phyloP scores from a whole-genome alignment of 1,139 yeast species.

The Nakaseomyces uthaithaninus region DNA sequence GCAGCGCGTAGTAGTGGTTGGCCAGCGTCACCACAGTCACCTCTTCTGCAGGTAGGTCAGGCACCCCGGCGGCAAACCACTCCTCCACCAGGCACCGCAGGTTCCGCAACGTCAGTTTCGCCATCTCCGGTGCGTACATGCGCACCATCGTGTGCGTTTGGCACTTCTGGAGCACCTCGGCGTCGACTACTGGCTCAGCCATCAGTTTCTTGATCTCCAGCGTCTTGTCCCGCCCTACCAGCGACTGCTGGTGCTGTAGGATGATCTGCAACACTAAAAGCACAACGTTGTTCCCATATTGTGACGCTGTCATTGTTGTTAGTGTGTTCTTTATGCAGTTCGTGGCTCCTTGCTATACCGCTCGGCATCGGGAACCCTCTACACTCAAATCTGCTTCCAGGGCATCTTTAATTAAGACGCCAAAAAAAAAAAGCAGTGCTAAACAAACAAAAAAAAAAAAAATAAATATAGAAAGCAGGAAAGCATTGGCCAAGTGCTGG shows the following conservation, averaged over 20 bases:
- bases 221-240: conserved; percentile 19
- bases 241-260: conserved; percentile 25
- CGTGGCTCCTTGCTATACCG: too few relatives aligned
- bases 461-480: too few relatives aligned
- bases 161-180: conserved; percentile 18
- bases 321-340: too few relatives aligned
- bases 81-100: conserved; percentile 20
- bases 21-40: conserved; percentile 24
- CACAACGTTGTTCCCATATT: conserved; percentile 15
- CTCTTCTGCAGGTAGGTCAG: conserved; percentile 9
- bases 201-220: conserved; percentile 16
- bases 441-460: too few relatives aligned
- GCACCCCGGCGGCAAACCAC: conserved; percentile 18
- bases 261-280: conserved; percentile 26
- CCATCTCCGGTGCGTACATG: conserved; percentile 22
- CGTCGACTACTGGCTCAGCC: conserved; percentile 26
- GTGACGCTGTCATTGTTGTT: background rate
- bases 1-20: conserved; percentile 23
- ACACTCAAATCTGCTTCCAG: too few relatives aligned
- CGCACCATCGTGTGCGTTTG: conserved; percentile 21
- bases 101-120: conserved; percentile 17
- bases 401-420: too few relatives aligned
- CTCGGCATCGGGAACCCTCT: too few relatives aligned
- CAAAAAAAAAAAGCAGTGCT: too few relatives aligned
- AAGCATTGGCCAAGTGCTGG: too few relatives aligned